Base-by-base conservation (phyloP, 208 protist species). In the Wallacemonas rigidus region DNA sequence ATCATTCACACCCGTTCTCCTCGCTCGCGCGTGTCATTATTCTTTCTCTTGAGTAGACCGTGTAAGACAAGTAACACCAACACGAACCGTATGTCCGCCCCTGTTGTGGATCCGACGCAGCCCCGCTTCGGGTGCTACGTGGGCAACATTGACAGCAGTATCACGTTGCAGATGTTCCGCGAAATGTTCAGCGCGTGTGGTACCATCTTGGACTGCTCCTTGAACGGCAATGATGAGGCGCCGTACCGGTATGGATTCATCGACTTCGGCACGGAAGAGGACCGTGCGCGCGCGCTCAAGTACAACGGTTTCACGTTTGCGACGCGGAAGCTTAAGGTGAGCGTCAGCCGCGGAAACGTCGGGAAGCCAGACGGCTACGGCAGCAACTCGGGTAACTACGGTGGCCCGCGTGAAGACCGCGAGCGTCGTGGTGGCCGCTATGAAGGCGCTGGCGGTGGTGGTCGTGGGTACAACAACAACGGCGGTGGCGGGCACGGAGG, bases 201-300 rank as follows among this genome's bases (percentile, higher is more conserved):
- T 14, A 86, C 82, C 35, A 94, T 96, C 68, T 63, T 96, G 48
- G 89, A 96, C 74, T 87, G 81, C 79, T 93, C 87, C 3, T 83
- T 96, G n/a, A 96, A 96, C 73, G 89, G 89, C 11, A 73, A 82
- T 3, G 85, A 91, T 54, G 85, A 80, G 17, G 87, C 94, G 68
- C 89, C 87, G 9, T 94, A 92, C 67, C 88, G 91, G 57, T 96
- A 90, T 72, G 91, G 91, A 2, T 96, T 96, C 70, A 94, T 96
- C 56, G 91, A 96, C 77, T 96, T 96, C 64, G 80, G 82, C 54
- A 82, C 83, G 17, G 87, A 93, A 69, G 89, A 94, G 39, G 91
- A 90, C 57, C 87, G 91, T 17, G 74, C 79, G 9, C 77, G 85
- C 15, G 91, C 91, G 15, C 78, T 96, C 78, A 93, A 93, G 83